These are phyloP conservation scores for Cylindrodendrum hubeiense DNA, from an alignment of 2,329 filamentous ascomycete species.

Conservation along the genomic window DNA sequence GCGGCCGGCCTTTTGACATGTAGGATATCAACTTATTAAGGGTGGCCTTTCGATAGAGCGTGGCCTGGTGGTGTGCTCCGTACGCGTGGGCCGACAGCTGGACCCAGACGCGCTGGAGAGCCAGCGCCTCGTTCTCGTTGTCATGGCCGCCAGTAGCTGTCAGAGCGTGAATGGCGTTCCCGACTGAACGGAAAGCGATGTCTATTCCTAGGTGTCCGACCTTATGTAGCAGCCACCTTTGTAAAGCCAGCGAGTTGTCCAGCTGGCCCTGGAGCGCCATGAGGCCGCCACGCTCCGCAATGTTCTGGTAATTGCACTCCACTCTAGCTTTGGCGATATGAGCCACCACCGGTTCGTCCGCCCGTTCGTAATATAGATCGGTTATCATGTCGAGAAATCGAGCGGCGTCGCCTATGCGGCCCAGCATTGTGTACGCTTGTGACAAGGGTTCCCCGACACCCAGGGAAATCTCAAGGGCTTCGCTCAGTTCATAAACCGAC, in stretches of 20 bases:
- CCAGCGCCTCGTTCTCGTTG: neutral
- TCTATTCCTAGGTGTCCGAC: neutral
- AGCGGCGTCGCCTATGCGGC: neutral
- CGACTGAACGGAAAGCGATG: neutral
- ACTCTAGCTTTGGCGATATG: too few species aligned
- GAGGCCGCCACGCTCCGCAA: neutral
- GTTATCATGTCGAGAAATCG: neutral
- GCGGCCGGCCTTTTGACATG: neutral
- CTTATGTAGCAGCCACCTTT: neutral
- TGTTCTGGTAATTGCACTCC: neutral
- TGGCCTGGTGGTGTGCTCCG: neutral
- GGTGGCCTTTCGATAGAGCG: rapidly evolving
- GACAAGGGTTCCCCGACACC: neutral
- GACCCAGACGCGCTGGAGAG: neutral
- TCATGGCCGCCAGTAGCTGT: neutral
- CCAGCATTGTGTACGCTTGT: neutral
- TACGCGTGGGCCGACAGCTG: neutral
- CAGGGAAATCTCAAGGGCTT: rapidly evolving
- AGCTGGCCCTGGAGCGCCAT: neutral
- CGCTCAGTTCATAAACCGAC: neutral
- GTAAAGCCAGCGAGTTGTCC: neutral
- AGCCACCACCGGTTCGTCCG: too few species aligned
- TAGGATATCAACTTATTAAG: neutral
- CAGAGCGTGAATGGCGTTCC: neutral
- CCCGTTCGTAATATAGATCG: neutral